A percentile compares a stretch with the other conserved stretches of the same genome.
Evolutionary conservation across 192 early-diverging fungal species (phyloP).

Genomic region (Mortierella alpina): DNA sequence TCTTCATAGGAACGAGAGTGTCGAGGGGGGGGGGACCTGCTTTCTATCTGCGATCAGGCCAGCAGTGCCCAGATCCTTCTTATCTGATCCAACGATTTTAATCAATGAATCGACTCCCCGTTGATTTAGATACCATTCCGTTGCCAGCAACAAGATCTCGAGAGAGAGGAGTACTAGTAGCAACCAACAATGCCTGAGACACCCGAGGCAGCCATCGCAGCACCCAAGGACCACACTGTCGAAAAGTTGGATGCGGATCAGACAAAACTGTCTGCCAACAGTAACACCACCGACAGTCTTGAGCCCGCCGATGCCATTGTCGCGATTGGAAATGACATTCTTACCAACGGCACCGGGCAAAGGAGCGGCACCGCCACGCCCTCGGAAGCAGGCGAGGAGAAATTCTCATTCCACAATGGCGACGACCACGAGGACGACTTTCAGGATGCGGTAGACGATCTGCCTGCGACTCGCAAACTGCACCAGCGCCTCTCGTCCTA

Average conservation of each 20-base stretch:
- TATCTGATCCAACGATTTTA: no score
- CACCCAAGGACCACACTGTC: not conserved
- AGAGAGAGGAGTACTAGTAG: no score
- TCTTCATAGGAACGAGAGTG: no score
- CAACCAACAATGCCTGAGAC: no score
- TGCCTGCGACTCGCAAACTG: constrained; percentile 39
- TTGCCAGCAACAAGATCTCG: no score
- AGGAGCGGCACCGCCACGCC: constrained; percentile 21
- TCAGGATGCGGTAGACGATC: constrained; percentile 39
- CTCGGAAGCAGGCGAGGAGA: constrained; percentile 24
- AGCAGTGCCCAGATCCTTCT: no score
- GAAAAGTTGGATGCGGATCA: not conserved
- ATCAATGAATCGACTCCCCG: no score
- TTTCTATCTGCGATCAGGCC: no score
- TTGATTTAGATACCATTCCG: no score
- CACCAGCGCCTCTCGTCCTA: constrained; percentile 47
- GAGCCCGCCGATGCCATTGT: constrained; percentile 31
- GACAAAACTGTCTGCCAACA: not conserved
- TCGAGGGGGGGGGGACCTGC: no score
- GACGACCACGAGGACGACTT: constrained; percentile 38
- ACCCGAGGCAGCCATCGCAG: no score
- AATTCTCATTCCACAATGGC: constrained; percentile 21
- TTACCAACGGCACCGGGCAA: constrained; percentile 21
- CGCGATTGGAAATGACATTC: constrained; percentile 45
- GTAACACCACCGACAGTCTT: constrained; percentile 5